Evolutionary conservation across 2,329 filamentous ascomycete genomes (phyloP), one percentile per base, ranked within the genome.

Genomic region (Cadophora gregata): DNA sequence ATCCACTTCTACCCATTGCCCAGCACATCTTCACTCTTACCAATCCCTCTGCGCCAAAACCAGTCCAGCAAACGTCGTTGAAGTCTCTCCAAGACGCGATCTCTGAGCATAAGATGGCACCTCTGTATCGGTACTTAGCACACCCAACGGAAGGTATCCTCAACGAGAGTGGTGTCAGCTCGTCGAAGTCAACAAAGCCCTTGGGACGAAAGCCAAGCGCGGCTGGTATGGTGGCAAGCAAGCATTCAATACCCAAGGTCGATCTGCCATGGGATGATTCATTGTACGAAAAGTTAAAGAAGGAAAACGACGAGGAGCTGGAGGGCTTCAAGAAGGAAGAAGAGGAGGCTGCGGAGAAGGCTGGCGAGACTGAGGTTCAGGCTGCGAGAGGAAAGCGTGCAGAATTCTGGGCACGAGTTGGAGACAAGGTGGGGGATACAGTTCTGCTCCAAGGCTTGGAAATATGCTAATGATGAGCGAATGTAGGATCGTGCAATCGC

Each of bases 401-500:
- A 67, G 96, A 99, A 80, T 96, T 97, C 80, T 97, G 93, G 86
- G 95, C 96, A 68, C 88, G 93, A 72, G 93, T 98, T 71, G 95
- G 94, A 74, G 96, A 99, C 82, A 98, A 98, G 90, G 93, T 94
- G 80, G 69, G 79, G 72, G 65, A 59, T 58, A 21, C 42, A n/a
- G 7, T n/a, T 16, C 16, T 31, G 14, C 4, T 33, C n/a, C 59
- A 31, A 2, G 21, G 16, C 7, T 29, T 16, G n/a, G 4, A 29
- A 9, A 38, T 21, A 65, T 68, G 42, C 74, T 77, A 55, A 75
- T 65, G 45, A 19, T 24, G 10, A 61, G 48, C 45, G 21, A 60
- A 24, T 66, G 64, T 76, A 97, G 93, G 96, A 99, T 80, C 96
- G 96, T 85, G 93, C 96, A 24, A 92, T 98, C 76, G 88, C 93